Evolutionary conservation across 2,329 filamentous ascomycete genomes (phyloP).

Genomic region (Neospermospora avenae): DNA sequence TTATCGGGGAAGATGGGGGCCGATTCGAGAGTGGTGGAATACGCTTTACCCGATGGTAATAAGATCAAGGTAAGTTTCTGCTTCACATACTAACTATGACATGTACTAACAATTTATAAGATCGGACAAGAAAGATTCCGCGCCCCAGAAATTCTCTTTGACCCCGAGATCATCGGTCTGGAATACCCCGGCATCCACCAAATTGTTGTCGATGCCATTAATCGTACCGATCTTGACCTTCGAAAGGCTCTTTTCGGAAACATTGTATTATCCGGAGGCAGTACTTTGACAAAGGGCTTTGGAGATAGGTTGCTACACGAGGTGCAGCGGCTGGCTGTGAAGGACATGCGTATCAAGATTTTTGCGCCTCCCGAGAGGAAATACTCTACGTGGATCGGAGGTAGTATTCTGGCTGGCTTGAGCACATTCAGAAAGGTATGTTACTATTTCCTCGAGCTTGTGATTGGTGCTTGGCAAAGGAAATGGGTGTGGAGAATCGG

Average conservation of each 20-base stretch:
- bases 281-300: conserved; percentile 94
- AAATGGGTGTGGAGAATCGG: background rate
- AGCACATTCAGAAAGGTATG: conserved; percentile 97
- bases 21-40: conserved; percentile 77
- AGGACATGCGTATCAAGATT: conserved; percentile 99
- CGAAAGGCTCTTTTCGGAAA: conserved; percentile 93
- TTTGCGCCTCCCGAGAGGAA: conserved; percentile 96
- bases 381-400: conserved; percentile 98
- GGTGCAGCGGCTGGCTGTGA: conserved; percentile 88
- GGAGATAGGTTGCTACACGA: conserved; percentile 89
- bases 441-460: conserved; percentile 10
- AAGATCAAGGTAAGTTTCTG: conserved; percentile 70
- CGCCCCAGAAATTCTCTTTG: conserved; percentile 95
- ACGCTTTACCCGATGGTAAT: conserved; percentile 86
- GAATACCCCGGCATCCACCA: conserved; percentile 98
- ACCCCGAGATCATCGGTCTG: conserved; percentile 92
- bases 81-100: background rate
- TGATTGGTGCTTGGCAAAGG: conserved; percentile 7
- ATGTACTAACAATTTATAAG: conserved; percentile 42
- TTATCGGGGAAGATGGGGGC: conserved; percentile 60
- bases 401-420: conserved; percentile 91
- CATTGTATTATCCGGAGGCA: conserved; percentile 94
- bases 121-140: conserved; percentile 92
- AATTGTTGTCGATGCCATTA: conserved; percentile 95
- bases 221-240: conserved; percentile 90